Evolutionary conservation across 371 early-diverging fungal species (phyloP).

Genomic region (Enterocytospora artemiae): DNA sequence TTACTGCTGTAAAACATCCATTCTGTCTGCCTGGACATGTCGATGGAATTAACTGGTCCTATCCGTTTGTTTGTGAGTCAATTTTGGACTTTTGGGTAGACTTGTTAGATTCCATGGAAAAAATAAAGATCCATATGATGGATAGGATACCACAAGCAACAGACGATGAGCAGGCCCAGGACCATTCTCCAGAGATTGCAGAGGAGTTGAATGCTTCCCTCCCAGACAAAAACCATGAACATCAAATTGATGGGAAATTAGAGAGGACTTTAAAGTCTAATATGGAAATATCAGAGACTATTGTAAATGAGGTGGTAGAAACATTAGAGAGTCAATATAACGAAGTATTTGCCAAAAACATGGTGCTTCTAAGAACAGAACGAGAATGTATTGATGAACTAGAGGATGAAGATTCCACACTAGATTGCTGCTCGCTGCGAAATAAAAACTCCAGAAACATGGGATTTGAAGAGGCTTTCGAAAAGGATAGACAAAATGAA

Average conservation of each 20-base stretch:
- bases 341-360: slow-evolving; percentile 1
- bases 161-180: slow-evolving; percentile 4
- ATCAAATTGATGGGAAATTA: too few species aligned
- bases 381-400: slow-evolving; percentile 32
- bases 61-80: slow-evolving; percentile 92
- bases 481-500: slow-evolving; percentile 20
- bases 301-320: slow-evolving; percentile 4
- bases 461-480: slow-evolving; percentile 28
- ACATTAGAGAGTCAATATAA: slow-evolving; percentile 11
- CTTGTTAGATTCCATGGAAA: neutral
- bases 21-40: slow-evolving; percentile 86
- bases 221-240: too few species aligned
- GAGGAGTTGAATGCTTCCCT: too few species aligned
- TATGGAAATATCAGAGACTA: neutral
- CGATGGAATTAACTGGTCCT: slow-evolving; percentile 88
- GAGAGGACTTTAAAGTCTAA: too few species aligned
- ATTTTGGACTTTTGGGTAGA: slow-evolving; percentile 10
- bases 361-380: slow-evolving; percentile 20
- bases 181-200: neutral
- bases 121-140: neutral
- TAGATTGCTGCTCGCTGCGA: slow-evolving; percentile 7
- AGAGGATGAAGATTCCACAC: slow-evolving; percentile 15
- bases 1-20: slow-evolving; percentile 69
- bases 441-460: slow-evolving; percentile 4
- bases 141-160: slow-evolving; percentile 2